Evolutionary conservation across 176 grass and related monocot genomes (phyloP), one percentile per base, ranked within the genome.

Genomic region (Bonia amplexicaulis): DNA sequence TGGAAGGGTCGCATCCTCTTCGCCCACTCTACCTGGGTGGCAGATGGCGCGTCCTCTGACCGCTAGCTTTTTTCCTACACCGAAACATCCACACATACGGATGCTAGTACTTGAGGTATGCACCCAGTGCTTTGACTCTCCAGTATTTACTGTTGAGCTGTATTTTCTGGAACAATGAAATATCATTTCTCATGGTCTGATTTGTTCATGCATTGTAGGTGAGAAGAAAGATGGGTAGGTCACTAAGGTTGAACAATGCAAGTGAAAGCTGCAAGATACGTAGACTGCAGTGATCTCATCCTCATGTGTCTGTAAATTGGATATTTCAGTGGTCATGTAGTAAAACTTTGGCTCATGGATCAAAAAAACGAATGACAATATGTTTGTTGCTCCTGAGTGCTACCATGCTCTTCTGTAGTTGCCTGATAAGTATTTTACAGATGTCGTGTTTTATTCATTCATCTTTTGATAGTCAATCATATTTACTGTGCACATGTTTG

Each of bases 1-100:
- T 92, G 87, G 90, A 89, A 87, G 61, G 87, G 90, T 2, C 90
- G 90, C 20, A 76, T 92, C 66, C 78, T 92, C 35, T 84, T 70
- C 2, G 83, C 77, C 31, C 61, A 83, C 60, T 89, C 90, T 13
- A 79, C 90, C 20, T 92, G 90, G 90, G 81, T 74, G 61, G 59
- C 66, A 42, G 58, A 78, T 5, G 41, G 17, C 19, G 16, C 17
- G 52, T 53, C 27, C 62, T 67, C 78, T 3, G 16, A 35, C 17
- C n/a, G 45, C 51, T 66, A 80, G 27, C 11, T 51, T n/a, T 14
- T 78, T 3, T 42, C 13, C 16, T 66, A 5, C 11, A 80, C 27
- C 25, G 6, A 11, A 25, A 27, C 11, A 14, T 12, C 27, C 6
- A 12, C 11, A 2, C n/a, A 62, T 14, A 27, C 4, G 8, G 23